phyloP scores from a whole-genome alignment of 2,329 filamentous ascomycete genomes.

The Ophiostoma tasmaniense region DNA sequence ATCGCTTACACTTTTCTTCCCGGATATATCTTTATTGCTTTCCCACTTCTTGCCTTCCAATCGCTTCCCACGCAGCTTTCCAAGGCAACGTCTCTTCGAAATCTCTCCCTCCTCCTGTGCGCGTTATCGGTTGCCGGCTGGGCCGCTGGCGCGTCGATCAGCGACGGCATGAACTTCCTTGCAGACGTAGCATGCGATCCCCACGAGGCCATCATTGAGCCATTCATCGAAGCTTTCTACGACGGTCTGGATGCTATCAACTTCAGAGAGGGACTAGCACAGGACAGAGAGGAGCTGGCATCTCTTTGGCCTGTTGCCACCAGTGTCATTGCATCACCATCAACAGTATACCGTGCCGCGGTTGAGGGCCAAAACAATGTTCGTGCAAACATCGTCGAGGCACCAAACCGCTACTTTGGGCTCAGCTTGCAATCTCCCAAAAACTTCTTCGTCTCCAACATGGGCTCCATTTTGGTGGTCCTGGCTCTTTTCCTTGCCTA shows the following conservation, averaged over 20 bases:
- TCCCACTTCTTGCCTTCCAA: not conserved
- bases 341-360: not conserved
- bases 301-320: not conserved
- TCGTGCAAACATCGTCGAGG: not conserved
- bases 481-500: not conserved
- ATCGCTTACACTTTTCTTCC: constrained; percentile 7
- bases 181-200: not conserved
- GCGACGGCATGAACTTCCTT: not conserved
- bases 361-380: not conserved
- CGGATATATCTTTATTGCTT: not conserved
- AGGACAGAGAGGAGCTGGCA: constrained; percentile 6
- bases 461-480: not conserved
- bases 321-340: not conserved
- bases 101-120: not conserved
- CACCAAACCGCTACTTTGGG: not conserved
- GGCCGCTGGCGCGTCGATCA: not conserved
- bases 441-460: not conserved
- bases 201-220: constrained; percentile 7
- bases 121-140: not conserved
- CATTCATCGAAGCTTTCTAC: constrained; percentile 10
- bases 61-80: not conserved
- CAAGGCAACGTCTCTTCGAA: too few relatives aligned
- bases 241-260: constrained; percentile 1
- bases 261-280: not conserved
- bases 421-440: not conserved